Evolutionary conservation across 1,284 basidiomycete species (phyloP), one percentile per base, ranked within the genome.

Genomic region (Trametes hirsuta): DNA sequence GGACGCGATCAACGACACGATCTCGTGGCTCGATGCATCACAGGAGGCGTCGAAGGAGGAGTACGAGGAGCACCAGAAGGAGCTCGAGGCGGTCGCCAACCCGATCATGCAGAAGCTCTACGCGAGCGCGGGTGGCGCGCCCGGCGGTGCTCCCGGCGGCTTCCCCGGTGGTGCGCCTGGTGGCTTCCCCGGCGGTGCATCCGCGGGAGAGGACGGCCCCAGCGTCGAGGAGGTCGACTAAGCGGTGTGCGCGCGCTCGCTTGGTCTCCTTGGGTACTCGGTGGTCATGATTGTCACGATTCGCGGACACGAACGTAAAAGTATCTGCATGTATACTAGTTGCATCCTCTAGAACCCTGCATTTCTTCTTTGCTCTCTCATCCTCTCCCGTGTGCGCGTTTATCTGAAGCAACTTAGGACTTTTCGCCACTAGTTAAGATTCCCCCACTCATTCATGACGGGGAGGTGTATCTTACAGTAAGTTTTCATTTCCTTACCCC

Each of bases 91-190:
- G 11, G 76, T 95, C 67, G 93, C 95, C 69, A 96, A 69, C 83
- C 95, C 95, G 51, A 96, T 97, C 79, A 97, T 97, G 94, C 87
- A 91, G 80, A 93, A 91, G 79, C 85, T 96, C 25, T 98, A 98
- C 79, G 85, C 86, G 60, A 81, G 84, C 66, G 91, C 85, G 47
- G 91, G 89, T 69, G 90, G 78, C 66, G 79, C 79, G 25, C 82
- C 81, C n/a, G 79, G 79, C 48, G 79, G 18, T 18, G 18, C 18
- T 18, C 18, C 18, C 18, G 18, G 79, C 48, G 82, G 79, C 49
- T 78, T 79, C 73, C 80, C 80, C 52, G 66, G 65, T 41, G 77
- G 72, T 61, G 76, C 70, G 42, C 71, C 75, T 2, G 84, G 83
- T 62, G 88, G 75, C 37, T 74, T 74, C 74, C 75, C 75, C 39